phyloP scores from a whole-genome alignment of 2,329 filamentous ascomycete genomes.

The Escovopsis sp. region DNA sequence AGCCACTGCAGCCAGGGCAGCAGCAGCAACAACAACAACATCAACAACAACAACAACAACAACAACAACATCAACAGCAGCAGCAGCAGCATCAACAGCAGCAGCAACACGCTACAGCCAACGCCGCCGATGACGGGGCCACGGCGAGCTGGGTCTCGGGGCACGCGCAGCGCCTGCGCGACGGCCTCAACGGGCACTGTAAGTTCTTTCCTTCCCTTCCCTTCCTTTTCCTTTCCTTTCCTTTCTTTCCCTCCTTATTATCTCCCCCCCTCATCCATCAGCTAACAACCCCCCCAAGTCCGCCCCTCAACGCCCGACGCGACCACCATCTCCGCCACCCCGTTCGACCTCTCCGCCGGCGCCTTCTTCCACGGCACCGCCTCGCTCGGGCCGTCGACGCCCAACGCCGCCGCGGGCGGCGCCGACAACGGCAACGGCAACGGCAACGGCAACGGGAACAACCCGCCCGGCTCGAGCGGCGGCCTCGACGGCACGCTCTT shows the following conservation, averaged over 20 bases:
- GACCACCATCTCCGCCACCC: slow-evolving; percentile 46
- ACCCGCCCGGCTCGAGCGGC: slow-evolving; percentile 11
- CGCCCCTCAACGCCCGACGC: slow-evolving; percentile 17
- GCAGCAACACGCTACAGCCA: no score
- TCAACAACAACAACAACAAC: no score
- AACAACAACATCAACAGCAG: not conserved
- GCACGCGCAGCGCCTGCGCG: slow-evolving; percentile 25
- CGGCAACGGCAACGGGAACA: slow-evolving; percentile 7
- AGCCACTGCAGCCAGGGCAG: slow-evolving; percentile 9
- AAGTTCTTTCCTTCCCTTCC: slow-evolving; percentile 6
- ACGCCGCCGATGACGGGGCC: not conserved
- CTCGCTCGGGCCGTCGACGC: slow-evolving; percentile 36
- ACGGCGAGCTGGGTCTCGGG: slow-evolving; percentile 18
- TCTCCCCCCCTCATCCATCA: not conserved
- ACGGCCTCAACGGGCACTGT: slow-evolving; percentile 25
- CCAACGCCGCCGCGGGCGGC: slow-evolving; percentile 28
- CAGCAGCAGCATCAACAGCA: no score
- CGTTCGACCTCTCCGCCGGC: slow-evolving; percentile 41
- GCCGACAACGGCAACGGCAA: no score
- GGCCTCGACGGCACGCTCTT: slow-evolving; percentile 29
- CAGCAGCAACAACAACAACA: slow-evolving; percentile 13
- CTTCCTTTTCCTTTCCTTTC: not conserved
- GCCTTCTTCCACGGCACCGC: slow-evolving; percentile 38
- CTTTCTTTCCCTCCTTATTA: not conserved
- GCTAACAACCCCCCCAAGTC: no score